Conservation (phyloP, 345 rosid species). For the Anacardium occidentale region DNA sequence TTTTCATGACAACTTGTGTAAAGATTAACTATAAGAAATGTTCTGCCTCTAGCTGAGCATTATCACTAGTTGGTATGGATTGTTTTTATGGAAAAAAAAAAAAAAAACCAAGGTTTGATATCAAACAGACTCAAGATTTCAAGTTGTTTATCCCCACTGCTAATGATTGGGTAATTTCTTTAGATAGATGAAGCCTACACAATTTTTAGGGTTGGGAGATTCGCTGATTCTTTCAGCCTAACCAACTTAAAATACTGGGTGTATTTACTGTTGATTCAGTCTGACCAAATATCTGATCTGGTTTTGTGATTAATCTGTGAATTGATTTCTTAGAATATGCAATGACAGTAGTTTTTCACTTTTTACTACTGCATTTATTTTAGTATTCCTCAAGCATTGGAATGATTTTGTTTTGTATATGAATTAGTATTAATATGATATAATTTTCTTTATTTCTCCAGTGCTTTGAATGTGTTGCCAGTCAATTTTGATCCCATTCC, state of each 20-base stretch:
- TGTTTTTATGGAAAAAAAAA: background rate
- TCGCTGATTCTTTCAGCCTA: background rate
- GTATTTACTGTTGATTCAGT: background rate
- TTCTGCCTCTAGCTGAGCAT: background rate
- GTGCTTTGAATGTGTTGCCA: conserved; percentile 60
- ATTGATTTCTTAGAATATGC: background rate
- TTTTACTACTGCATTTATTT: conserved; percentile 5
- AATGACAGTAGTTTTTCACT: background rate
- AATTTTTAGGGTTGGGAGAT: background rate
- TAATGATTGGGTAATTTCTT: background rate
- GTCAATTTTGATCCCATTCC: conserved; percentile 77
- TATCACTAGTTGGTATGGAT: background rate
- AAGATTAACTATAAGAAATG: background rate
- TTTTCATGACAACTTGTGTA: background rate
- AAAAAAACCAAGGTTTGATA: background rate
- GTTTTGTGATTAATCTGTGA: background rate
- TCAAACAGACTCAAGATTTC: background rate
- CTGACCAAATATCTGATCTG: background rate
- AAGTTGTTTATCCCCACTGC: background rate
- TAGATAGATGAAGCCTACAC: background rate
- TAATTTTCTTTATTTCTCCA: conserved; percentile 30
- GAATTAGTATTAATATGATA: background rate
- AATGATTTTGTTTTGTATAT: background rate
- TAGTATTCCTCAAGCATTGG: background rate
- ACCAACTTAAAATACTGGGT: background rate